Evolutionary conservation across 495 filamentous ascomycete species (phyloP).

Genomic region (Xylaria venustula): DNA sequence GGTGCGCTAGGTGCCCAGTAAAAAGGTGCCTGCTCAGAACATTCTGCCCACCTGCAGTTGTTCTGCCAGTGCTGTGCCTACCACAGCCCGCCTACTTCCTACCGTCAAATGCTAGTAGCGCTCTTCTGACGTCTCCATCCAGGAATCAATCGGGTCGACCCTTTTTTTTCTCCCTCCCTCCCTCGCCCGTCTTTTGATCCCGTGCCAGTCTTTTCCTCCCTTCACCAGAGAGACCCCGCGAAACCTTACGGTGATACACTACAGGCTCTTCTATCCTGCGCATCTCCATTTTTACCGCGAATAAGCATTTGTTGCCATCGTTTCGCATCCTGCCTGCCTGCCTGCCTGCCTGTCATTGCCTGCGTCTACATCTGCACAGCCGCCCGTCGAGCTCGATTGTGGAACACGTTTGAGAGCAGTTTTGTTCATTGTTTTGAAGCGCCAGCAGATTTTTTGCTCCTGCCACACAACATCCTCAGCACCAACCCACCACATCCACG

Average conservation of each 20-base stretch:
- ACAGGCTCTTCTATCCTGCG: conserved; percentile 11
- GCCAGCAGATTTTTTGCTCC: neutral
- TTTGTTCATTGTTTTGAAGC: conserved; percentile 14
- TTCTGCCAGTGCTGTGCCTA: too few species aligned
- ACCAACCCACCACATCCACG: neutral
- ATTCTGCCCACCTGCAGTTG: too few species aligned
- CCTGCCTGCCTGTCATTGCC: conserved; percentile 7
- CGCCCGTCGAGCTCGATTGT: conserved; percentile 9
- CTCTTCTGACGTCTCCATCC: conserved; percentile 13
- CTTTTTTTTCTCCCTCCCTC: conserved; percentile 4
- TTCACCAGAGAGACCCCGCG: conserved; percentile 10
- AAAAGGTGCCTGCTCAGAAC: too few species aligned
- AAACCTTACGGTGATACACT: conserved; percentile 11
- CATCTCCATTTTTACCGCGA: conserved; percentile 18
- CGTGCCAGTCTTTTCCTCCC: conserved; percentile 13
- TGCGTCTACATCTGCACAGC: conserved; percentile 2
- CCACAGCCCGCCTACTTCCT: too few species aligned
- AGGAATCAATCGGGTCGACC: neutral
- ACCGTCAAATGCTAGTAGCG: too few species aligned
- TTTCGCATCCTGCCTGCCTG: conserved; percentile 2
- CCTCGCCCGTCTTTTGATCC: conserved; percentile 1
- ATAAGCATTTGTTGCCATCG: conserved; percentile 17
- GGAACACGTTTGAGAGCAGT: conserved; percentile 12
- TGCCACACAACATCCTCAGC: neutral
- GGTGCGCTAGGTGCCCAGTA: too few species aligned